Base-by-base conservation (phyloP, 2,329 filamentous ascomycete species). In the Sclerotinia sclerotiorum region DNA sequence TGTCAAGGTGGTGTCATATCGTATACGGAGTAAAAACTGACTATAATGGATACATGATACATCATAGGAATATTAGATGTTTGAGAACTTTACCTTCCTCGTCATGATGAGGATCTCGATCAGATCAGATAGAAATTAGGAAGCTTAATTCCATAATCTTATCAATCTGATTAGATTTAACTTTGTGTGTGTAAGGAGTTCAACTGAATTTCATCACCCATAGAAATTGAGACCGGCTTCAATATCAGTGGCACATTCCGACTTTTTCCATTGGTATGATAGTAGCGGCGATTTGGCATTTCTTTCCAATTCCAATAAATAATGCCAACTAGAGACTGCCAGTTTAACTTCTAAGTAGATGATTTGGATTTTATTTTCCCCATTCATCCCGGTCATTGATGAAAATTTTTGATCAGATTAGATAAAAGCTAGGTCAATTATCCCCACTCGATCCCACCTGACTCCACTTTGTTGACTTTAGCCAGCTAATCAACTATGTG, bases 381-480 rank as follows among this genome's bases (percentile, higher is more conserved):
- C 29, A 42, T 51, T 21, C 39, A 61, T 49, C 44, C 46, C 49
- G 58, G 29, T 21, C 46, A 24, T 49, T 48, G 58, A 62, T 62
- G 58, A 62, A 62, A 62, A 62, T 24, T 62, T 57, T 62, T 51
- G 58, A 62, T 62, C 58, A 62, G 58, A 62, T 62, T 62, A 62
- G 58, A 62, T 62, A 62, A 62, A 49, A 62, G 58, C 58, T 51
- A 49, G 44, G 29, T 39, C 44, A 27, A 24, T 49, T 49, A 24
- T 35, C 58, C 29, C 58, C 29, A 49, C 58, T 35, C 11, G 21
- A 35, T 62, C 58, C 58, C 29, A 62, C 58, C 1, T 13, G 32
- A 27, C 29, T 21, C 60, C 60, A 51, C 46, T 27, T 63, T 27
- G 15, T 7, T 11, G 32, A 35, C 46, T 63, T 63, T 42, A 39